Percentiles rank a stretch among this genome's conserved stretches.
These are phyloP conservation scores for Arachnomyces sp. DNA, from an alignment of 2,329 filamentous ascomycete genomes.

Conservation along the genomic window DNA sequence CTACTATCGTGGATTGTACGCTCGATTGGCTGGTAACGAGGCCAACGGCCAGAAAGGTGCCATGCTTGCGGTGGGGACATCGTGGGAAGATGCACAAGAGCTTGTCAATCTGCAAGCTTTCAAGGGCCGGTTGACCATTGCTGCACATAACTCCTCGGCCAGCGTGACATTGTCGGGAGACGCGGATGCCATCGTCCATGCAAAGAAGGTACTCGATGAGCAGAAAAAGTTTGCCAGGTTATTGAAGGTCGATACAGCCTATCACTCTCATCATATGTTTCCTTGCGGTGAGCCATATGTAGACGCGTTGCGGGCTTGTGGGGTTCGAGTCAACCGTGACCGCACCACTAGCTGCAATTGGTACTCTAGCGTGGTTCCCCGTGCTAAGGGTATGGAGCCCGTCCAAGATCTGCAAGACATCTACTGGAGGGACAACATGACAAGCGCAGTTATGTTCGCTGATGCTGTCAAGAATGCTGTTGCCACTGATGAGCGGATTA, in stretches of 20 bases:
- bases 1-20: constrained; percentile 30
- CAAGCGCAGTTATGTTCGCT: constrained; percentile 21
- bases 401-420: not conserved
- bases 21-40: constrained; percentile 8
- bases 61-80: constrained; percentile 13
- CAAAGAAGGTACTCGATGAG: constrained; percentile 16
- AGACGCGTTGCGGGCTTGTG: not conserved
- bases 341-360: not conserved
- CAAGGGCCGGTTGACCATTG: constrained; percentile 15
- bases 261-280: constrained; percentile 19
- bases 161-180: constrained; percentile 33
- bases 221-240: constrained; percentile 12
- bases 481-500: not conserved
- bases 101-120: constrained; percentile 11
- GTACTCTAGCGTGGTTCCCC: constrained; percentile 8
- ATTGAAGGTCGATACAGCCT: constrained; percentile 17
- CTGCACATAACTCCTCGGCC: constrained; percentile 30
- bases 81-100: constrained; percentile 7
- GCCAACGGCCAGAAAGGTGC: constrained; percentile 4
- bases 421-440: constrained; percentile 28
- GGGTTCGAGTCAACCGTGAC: not conserved
- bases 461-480: not conserved
- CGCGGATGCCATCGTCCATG: constrained; percentile 16
- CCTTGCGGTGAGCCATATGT: constrained; percentile 10
- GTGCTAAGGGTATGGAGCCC: no score